Conservation (phyloP, 1,139 yeast species). For the Hansenula lynferdii region DNA sequence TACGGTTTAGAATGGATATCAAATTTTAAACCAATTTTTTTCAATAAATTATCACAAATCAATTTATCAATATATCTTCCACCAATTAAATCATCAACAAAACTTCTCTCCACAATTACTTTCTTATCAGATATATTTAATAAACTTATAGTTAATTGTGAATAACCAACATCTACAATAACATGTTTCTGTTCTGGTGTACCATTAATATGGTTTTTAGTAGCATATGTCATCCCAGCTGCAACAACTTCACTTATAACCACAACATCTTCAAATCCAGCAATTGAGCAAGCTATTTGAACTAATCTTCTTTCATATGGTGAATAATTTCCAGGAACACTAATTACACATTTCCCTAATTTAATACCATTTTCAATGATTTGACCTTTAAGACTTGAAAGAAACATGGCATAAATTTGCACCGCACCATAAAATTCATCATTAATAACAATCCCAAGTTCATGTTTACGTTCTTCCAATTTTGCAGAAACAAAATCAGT, state of each 20-base stretch:
- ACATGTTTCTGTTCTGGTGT: background rate
- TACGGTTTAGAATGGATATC: slow-evolving; percentile 3
- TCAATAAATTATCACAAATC: background rate
- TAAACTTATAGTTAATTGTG: background rate
- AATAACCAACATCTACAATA: slow-evolving; percentile 5
- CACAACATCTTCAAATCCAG: background rate
- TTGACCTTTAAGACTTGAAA: slow-evolving; percentile 52
- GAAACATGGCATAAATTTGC: slow-evolving; percentile 1
- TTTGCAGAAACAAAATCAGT: background rate
- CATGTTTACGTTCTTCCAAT: background rate
- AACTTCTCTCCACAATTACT: background rate
- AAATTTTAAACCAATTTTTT: background rate
- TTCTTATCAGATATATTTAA: background rate
- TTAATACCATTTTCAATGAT: slow-evolving; percentile 53
- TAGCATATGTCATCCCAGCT: slow-evolving; percentile 1
- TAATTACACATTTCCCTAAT: slow-evolving; percentile 3
- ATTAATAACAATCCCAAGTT: background rate
- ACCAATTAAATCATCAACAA: background rate
- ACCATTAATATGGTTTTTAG: background rate
- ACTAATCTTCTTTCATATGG: background rate
- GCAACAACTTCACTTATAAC: background rate
- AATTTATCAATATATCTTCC: slow-evolving; percentile 4
- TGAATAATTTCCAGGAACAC: background rate
- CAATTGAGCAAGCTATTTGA: background rate
- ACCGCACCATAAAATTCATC: background rate